Conservation (phyloP, 2,329 filamentous ascomycete species). For the Neonectria hederae region DNA sequence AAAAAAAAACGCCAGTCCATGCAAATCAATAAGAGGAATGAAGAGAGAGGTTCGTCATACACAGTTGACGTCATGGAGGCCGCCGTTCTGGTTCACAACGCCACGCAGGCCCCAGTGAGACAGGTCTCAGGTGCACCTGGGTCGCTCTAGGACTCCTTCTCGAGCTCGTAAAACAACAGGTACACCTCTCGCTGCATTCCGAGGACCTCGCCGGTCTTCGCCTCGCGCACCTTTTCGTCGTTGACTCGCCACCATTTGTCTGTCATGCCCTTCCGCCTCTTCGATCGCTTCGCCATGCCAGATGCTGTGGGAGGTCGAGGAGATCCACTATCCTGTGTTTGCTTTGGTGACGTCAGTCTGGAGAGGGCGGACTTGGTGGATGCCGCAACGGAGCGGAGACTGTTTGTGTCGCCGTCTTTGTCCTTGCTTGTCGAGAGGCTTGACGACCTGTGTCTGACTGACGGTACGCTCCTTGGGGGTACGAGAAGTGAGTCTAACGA, state of each 20-base stretch:
- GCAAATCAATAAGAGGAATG: slow-evolving; percentile 29
- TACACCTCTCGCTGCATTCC: slow-evolving; percentile 97
- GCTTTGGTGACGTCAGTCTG: slow-evolving; percentile 54
- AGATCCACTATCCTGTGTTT: slow-evolving; percentile 37
- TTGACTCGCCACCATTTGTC: slow-evolving; percentile 97
- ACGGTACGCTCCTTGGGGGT: slow-evolving; percentile 47
- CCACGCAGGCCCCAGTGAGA: slow-evolving; percentile 5
- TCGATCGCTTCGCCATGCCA: slow-evolving; percentile 51
- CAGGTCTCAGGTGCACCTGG: background rate
- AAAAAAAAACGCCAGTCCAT: slow-evolving; percentile 39
- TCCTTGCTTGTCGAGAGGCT: slow-evolving; percentile 44
- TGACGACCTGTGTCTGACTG: slow-evolving; percentile 39
- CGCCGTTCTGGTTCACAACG: slow-evolving; percentile 6
- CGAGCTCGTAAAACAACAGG: slow-evolving; percentile 92
- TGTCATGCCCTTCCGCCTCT: slow-evolving; percentile 65
- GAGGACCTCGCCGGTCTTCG: slow-evolving; percentile 89
- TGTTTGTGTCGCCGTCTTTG: slow-evolving; percentile 60
- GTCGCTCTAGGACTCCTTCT: slow-evolving; percentile 53
- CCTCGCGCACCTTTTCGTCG: slow-evolving; percentile 95
- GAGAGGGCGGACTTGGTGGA: slow-evolving; percentile 65
- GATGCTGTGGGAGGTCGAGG: slow-evolving; percentile 33
- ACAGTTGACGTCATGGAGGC: background rate
- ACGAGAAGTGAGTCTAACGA: slow-evolving; percentile 48
- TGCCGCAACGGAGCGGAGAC: slow-evolving; percentile 65
- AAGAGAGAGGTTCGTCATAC: slow-evolving; percentile 5